Evolutionary conservation across 2,329 filamentous ascomycete genomes (phyloP).

Genomic region (Cladophialophora psammophila): DNA sequence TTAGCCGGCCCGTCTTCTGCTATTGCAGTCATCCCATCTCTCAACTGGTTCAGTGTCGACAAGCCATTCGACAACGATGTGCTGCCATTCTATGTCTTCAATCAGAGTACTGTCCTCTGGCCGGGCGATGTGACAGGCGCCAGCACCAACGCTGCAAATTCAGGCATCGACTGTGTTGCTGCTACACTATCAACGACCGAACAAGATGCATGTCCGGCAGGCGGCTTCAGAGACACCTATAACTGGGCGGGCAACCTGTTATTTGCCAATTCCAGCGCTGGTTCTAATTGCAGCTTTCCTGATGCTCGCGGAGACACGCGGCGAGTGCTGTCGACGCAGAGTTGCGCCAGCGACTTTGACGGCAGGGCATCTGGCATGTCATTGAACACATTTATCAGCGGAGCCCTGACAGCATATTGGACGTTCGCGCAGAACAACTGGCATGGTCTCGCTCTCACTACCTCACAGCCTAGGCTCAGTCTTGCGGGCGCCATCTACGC

Average conservation of each 20-base stretch:
- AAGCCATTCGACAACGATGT: slow-evolving; percentile 27
- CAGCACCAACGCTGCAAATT: slow-evolving; percentile 28
- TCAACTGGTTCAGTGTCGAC: slow-evolving; percentile 36
- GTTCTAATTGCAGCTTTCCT: slow-evolving; percentile 30
- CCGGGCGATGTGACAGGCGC: slow-evolving; percentile 33
- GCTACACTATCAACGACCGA: slow-evolving; percentile 14
- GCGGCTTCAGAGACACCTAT: slow-evolving; percentile 24
- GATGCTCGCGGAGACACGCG: slow-evolving; percentile 31
- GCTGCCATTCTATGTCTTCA: slow-evolving; percentile 32
- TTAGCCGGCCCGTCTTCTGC: slow-evolving; percentile 40
- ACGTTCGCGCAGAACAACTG: slow-evolving; percentile 31
- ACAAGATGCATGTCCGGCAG: slow-evolving; percentile 27
- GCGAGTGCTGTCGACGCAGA: slow-evolving; percentile 30
- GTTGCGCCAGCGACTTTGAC: slow-evolving; percentile 28
- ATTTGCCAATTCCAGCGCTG: slow-evolving; percentile 29
- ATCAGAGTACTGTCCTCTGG: slow-evolving; percentile 36
- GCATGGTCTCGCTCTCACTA: slow-evolving; percentile 25
- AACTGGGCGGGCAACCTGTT: slow-evolving; percentile 29
- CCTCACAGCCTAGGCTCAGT: slow-evolving; percentile 27
- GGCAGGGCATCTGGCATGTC: slow-evolving; percentile 33
- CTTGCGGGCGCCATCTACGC: slow-evolving; percentile 27
- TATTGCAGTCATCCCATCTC: slow-evolving; percentile 39
- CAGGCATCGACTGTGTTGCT: slow-evolving; percentile 28
- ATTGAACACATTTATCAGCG: slow-evolving; percentile 28
- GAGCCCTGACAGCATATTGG: slow-evolving; percentile 30